phyloP scores from a whole-genome alignment of 2,329 filamentous ascomycete genomes.

The Hawksworthiomyces lignivorus region DNA sequence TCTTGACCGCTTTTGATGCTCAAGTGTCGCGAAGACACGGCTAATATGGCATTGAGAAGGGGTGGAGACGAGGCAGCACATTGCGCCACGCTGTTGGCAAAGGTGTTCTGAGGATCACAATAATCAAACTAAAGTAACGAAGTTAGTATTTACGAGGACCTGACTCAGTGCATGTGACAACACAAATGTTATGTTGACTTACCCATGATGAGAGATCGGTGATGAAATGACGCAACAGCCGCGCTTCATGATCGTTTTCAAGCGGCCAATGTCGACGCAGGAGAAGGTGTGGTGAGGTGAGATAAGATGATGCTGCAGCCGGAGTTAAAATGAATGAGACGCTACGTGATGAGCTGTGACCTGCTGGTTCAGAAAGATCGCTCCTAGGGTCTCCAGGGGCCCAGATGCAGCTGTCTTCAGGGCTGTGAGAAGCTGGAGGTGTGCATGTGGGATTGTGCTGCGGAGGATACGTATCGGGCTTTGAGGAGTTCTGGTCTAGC shows the following conservation, averaged over 20 bases:
- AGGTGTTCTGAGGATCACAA: slow-evolving; percentile 4
- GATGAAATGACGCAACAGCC: slow-evolving; percentile 3
- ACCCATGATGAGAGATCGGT: slow-evolving; percentile 2
- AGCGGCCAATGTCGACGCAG: slow-evolving; percentile 3
- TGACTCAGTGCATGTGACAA: too few relatives aligned
- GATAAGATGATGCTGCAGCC: not conserved
- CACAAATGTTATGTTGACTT: not conserved
- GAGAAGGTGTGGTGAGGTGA: not conserved
- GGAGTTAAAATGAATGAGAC: slow-evolving; percentile 1
- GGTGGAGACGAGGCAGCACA: slow-evolving; percentile 2
- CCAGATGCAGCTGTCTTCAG: not conserved
- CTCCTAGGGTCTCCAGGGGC: too few relatives aligned
- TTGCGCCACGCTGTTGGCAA: slow-evolving; percentile 4
- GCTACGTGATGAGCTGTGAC: not conserved
- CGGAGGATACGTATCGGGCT: too few relatives aligned
- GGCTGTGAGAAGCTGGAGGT: not conserved
- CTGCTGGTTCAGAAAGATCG: too few relatives aligned
- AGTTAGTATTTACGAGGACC: not conserved
- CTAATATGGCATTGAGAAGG: slow-evolving; percentile 5
- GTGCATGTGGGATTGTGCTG: too few relatives aligned
- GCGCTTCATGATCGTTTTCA: slow-evolving; percentile 1
- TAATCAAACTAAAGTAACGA: slow-evolving; percentile 3
- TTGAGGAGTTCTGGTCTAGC: too few relatives aligned
- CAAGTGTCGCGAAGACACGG: slow-evolving; percentile 2
- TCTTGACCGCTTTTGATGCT: not conserved